Conservation (phyloP, 768 basidiomycete species). For the Boletus vermiculosoides region DNA sequence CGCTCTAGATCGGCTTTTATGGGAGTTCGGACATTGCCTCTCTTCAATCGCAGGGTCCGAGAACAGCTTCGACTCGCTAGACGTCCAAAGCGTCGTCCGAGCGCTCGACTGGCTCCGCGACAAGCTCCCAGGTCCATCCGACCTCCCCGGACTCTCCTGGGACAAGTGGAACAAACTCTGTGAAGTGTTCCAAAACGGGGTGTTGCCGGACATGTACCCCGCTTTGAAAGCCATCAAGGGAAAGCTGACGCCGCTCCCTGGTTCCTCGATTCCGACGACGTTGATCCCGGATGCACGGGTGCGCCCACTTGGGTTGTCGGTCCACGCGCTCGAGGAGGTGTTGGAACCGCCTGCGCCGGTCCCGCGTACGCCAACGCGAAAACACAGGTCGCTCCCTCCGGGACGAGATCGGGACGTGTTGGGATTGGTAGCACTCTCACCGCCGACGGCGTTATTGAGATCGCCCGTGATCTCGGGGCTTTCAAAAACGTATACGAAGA, state of each 20-base stretch:
- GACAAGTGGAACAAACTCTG: constrained; percentile 49
- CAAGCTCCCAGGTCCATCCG: constrained; percentile 44
- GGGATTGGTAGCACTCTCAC: constrained; percentile 64
- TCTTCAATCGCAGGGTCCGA: constrained; percentile 28
- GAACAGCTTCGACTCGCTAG: constrained; percentile 30
- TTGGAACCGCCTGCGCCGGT: constrained; percentile 39
- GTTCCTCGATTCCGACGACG: constrained; percentile 26
- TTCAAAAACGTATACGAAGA: constrained; percentile 78
- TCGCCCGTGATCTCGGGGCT: constrained; percentile 73
- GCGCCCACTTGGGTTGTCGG: constrained; percentile 38
- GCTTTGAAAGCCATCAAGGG: constrained; percentile 35
- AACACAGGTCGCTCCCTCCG: constrained; percentile 28
- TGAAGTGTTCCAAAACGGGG: constrained; percentile 33
- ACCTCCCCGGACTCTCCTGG: constrained; percentile 48
- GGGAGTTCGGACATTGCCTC: constrained; percentile 40
- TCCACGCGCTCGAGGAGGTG: constrained; percentile 48
- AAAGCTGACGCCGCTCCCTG: constrained; percentile 30
- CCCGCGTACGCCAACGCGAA: constrained; percentile 57
- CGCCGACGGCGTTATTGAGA: constrained; percentile 65
- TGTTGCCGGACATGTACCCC: constrained; percentile 27
- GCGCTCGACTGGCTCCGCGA: constrained; percentile 58
- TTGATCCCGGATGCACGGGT: constrained; percentile 35
- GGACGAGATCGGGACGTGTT: constrained; percentile 32
- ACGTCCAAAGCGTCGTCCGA: constrained; percentile 40
- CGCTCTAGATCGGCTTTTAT: constrained; percentile 26